These are phyloP conservation scores for Dichotomocladium elegans DNA, from an alignment of 371 early-diverging fungal species.

Conservation along the genomic window DNA sequence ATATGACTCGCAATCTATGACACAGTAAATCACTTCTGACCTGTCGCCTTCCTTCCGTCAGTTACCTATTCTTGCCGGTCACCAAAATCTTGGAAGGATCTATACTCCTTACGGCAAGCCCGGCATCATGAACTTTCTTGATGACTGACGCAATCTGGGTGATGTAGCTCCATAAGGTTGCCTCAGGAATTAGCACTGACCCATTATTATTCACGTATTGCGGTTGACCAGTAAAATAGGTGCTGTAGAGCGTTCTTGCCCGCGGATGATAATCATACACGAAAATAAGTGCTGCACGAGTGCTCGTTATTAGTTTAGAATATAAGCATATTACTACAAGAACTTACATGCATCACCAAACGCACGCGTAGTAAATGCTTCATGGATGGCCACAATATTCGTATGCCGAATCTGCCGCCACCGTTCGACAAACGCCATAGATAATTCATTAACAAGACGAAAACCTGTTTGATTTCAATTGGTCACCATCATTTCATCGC, in stretches of 20 bases:
- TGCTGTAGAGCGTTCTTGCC: slow-evolving; percentile 65
- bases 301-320: too few species aligned
- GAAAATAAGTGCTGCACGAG: slow-evolving; percentile 77
- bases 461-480: slow-evolving; percentile 20
- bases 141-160: slow-evolving; percentile 84
- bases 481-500: background rate
- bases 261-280: slow-evolving; percentile 92
- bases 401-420: slow-evolving; percentile 85
- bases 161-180: slow-evolving; percentile 83
- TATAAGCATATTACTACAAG: background rate
- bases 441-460: slow-evolving; percentile 72
- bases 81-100: slow-evolving; percentile 80
- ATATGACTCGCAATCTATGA: slow-evolving; percentile 73
- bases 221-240: slow-evolving; percentile 61
- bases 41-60: background rate
- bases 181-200: slow-evolving; percentile 60
- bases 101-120: slow-evolving; percentile 74
- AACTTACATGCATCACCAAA: slow-evolving; percentile 92
- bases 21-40: background rate
- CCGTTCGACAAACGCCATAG: slow-evolving; percentile 77
- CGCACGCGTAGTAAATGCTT: slow-evolving; percentile 92
- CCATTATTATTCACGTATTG: slow-evolving; percentile 43
- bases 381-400: slow-evolving; percentile 83
- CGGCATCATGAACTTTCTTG: slow-evolving; percentile 76
- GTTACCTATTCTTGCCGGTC: slow-evolving; percentile 77